Conservation (phyloP, 495 filamentous ascomycete species). For the Pyronema omphalodes region DNA sequence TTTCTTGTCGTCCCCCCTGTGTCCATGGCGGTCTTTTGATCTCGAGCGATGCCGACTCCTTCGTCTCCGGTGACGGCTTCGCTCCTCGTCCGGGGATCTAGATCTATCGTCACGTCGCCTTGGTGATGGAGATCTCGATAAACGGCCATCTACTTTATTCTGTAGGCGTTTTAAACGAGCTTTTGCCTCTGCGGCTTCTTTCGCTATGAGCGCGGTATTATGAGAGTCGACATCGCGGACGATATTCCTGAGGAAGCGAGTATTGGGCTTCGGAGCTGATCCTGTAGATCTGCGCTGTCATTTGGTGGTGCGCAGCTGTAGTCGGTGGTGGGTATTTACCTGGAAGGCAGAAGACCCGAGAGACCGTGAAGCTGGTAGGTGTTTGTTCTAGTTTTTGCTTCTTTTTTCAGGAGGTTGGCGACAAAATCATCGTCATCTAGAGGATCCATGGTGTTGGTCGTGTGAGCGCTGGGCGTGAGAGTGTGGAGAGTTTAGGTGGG, state of each 20-base stretch:
- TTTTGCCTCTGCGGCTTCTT: slow-evolving; percentile 42
- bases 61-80: slow-evolving; percentile 19
- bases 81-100: background rate
- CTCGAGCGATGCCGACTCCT: slow-evolving; percentile 3
- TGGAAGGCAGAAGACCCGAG: slow-evolving; percentile 47
- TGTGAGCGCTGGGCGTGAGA: background rate
- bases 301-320: slow-evolving; percentile 2
- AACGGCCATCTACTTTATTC: background rate
- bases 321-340: slow-evolving; percentile 32
- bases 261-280: slow-evolving; percentile 60
- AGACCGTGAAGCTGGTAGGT: slow-evolving; percentile 58
- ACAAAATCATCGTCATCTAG: slow-evolving; percentile 48
- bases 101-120: background rate
- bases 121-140: background rate
- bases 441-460: slow-evolving; percentile 7
- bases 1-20: slow-evolving; percentile 23
- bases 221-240: slow-evolving; percentile 77
- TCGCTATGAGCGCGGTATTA: slow-evolving; percentile 70
- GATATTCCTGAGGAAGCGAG: slow-evolving; percentile 69
- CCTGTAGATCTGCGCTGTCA: slow-evolving; percentile 1
- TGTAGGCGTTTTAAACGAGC: slow-evolving; percentile 30
- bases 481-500: too few relatives aligned
- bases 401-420: slow-evolving; percentile 50
- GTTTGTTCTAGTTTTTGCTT: slow-evolving; percentile 49
- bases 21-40: slow-evolving; percentile 8